Evolutionary conservation across 768 basidiomycete genomes (phyloP).

Genomic region (Phanerochaete sordida): DNA sequence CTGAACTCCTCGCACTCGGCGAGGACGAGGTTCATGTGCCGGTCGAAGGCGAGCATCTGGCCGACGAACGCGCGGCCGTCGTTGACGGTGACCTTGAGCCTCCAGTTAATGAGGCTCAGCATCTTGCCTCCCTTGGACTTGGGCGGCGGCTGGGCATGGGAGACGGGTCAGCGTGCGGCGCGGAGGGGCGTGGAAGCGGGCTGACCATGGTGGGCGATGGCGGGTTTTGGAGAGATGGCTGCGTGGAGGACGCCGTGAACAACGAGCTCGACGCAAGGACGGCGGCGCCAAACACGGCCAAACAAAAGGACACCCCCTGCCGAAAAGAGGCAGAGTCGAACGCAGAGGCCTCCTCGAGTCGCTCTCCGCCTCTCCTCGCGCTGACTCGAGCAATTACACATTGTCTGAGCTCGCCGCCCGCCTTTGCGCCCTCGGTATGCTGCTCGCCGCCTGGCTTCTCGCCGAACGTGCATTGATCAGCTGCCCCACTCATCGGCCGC

Average conservation of each 20-base stretch:
- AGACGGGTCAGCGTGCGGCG: neutral
- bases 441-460: neutral
- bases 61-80: constrained; percentile 94
- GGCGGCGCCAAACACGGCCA: constrained; percentile 30
- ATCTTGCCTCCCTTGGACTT: constrained; percentile 99
- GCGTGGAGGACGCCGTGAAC: constrained; percentile 18
- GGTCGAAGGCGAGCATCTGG: constrained; percentile 99
- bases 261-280: constrained; percentile 23
- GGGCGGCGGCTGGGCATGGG: constrained; percentile 68
- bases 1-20: constrained; percentile 99
- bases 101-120: constrained; percentile 96
- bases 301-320: constrained; percentile 20
- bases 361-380: neutral
- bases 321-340: neutral
- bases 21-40: constrained; percentile 98
- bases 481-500: neutral
- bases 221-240: constrained; percentile 13
- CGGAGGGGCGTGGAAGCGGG: neutral
- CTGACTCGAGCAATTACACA: neutral
- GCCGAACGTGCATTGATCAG: neutral
- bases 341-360: neutral
- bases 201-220: constrained; percentile 52
- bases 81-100: constrained; percentile 95
- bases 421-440: neutral
- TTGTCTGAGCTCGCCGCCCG: neutral